Evolutionary conservation across 208 protist genomes (phyloP).

Genomic region (Trichomonas tenax): DNA sequence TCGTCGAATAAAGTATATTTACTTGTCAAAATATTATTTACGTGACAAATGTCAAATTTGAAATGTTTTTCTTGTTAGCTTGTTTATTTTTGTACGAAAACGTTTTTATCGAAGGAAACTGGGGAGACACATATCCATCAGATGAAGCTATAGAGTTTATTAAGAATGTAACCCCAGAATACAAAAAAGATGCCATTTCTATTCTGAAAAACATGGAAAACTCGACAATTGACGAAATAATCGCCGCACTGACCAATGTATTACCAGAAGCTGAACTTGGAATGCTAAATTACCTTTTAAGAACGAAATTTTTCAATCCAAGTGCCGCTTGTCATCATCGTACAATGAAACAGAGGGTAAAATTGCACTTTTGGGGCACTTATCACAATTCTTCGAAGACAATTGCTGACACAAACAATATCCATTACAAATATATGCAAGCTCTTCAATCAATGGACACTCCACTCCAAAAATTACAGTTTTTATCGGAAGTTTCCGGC

Average conservation of each 20-base stretch:
- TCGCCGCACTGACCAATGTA: not conserved
- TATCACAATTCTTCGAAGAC: not conserved
- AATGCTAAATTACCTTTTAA: not conserved
- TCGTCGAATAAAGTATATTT: too few species aligned
- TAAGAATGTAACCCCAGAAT: not conserved
- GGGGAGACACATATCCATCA: not conserved
- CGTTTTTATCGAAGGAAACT: not conserved
- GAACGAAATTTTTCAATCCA: not conserved
- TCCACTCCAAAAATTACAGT: not conserved
- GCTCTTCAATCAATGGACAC: not conserved
- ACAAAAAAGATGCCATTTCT: not conserved
- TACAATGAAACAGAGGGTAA: not conserved
- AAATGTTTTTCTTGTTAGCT: too few species aligned
- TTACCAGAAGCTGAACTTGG: not conserved
- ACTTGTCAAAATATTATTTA: too few species aligned
- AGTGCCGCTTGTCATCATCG: not conserved
- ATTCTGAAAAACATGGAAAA: not conserved
- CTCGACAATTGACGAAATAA: not conserved
- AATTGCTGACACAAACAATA: not conserved
- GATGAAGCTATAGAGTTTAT: not conserved
- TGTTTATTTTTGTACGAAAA: not conserved
- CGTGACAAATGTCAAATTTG: too few species aligned
- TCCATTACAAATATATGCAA: not conserved
- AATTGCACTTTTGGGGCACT: not conserved
- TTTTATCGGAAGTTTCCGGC: not conserved